Evolutionary conservation across 768 basidiomycete genomes (phyloP), one percentile per base, ranked within the genome.

Genomic region (Chalciporus pseudorubinellus): DNA sequence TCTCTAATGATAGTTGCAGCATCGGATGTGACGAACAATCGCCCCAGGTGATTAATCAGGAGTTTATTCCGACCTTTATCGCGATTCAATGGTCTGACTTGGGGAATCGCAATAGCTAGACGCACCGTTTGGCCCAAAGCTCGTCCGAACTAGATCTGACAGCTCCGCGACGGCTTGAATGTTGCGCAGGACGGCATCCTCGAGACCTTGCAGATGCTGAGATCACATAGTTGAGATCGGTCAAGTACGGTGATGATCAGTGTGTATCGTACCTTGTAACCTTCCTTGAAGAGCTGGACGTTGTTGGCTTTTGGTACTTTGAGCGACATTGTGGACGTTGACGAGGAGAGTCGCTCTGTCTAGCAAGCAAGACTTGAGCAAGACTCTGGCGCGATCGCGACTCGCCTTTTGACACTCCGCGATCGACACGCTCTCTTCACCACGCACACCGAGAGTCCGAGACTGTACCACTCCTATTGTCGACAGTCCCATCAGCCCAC

Each of bases 1-100:
- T 99, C 97, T 58, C 88, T 82, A 64, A 99, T 93, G 71, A 99
- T 98, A 52, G 95, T 98, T 12, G 97, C 97, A 10, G 97, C 95
- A 81, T 99, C 95, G 42, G 93, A 95, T 29, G 97, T 99, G 53
- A 98, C 95, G 72, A 98, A 98, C 34, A 98, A 79, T 69, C 85
- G 81, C 48, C 94, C 94, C 31, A 99, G 78, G 71, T 98, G 95
- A 70, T 99, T 99, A 73, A 99, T 95, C 68, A 99, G 74, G 48
- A 99, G 84, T 71, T 99, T 99, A 72, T 98, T 99, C 46, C 95
- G 83, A 43, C 95, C 95, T 92, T 63, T 19, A 48, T 49, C 28
- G 26, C 51, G 29, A 52, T 54, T 57, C 49, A 57, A 44, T 22
- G 21, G 20, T 3, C n/a, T 9, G 18, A 33, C 10, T 13, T 40